These are phyloP conservation scores for Gastrodia elata DNA, from an alignment of 106 monocot genomes.

Conservation along the genomic window DNA sequence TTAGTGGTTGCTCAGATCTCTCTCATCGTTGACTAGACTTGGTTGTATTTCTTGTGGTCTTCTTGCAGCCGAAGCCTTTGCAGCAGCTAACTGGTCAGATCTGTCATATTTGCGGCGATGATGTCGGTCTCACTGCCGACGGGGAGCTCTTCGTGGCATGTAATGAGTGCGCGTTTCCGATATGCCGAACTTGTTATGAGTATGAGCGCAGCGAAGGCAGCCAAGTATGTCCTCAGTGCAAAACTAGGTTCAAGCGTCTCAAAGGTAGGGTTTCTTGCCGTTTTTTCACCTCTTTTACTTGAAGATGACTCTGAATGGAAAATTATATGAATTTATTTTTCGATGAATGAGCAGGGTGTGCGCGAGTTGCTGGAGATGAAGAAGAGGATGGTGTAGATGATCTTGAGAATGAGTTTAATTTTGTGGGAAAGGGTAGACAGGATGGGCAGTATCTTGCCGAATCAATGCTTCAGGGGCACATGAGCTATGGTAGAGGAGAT, in stretches of 20 bases:
- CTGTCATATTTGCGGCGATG: slow-evolving; percentile 95
- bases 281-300: background rate
- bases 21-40: background rate
- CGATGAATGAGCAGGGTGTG: slow-evolving; percentile 38
- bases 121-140: slow-evolving; percentile 72
- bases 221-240: slow-evolving; percentile 96
- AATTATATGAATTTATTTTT: background rate
- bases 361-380: slow-evolving; percentile 81
- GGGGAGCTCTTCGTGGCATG: slow-evolving; percentile 93
- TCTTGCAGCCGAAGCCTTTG: slow-evolving; percentile 71
- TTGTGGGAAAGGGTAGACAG: slow-evolving; percentile 25
- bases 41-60: background rate
- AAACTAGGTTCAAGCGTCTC: slow-evolving; percentile 87
- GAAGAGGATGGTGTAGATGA: slow-evolving; percentile 89
- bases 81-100: slow-evolving; percentile 67
- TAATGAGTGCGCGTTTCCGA: slow-evolving; percentile 89
- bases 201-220: slow-evolving; percentile 88
- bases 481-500: slow-evolving; percentile 91
- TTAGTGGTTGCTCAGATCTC: background rate
- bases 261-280: slow-evolving; percentile 35
- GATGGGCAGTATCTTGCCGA: slow-evolving; percentile 55
- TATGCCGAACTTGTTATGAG: slow-evolving; percentile 80
- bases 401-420: slow-evolving; percentile 89
- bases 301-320: background rate
- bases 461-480: slow-evolving; percentile 75